Conservation (phyloP, 73 alveolate genomes). For the Blepharisma japonicum region DNA sequence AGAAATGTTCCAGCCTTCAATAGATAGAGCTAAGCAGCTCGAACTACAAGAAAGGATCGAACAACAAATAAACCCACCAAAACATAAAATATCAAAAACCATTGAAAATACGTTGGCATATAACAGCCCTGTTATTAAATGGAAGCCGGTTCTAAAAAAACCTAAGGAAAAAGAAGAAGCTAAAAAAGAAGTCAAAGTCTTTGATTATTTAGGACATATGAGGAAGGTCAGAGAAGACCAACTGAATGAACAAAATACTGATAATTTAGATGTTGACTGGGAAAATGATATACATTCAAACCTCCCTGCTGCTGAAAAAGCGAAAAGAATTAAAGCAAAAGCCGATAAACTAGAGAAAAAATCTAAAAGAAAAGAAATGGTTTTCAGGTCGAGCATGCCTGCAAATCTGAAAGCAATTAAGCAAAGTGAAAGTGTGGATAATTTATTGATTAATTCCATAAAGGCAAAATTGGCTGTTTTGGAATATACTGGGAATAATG, state of each 20-base stretch:
- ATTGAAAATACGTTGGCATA: not conserved
- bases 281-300: slow-evolving; percentile 3
- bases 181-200: not conserved
- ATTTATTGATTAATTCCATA: not conserved
- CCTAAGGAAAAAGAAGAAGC: not conserved
- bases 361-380: slow-evolving; percentile 2
- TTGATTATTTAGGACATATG: slow-evolving; percentile 8
- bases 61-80: slow-evolving; percentile 9
- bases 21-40: slow-evolving; percentile 21
- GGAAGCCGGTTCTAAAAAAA: not conserved
- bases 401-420: not conserved
- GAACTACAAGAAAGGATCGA: slow-evolving; percentile 32
- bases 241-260: not conserved
- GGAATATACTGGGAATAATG: not conserved
- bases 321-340: not conserved
- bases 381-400: not conserved
- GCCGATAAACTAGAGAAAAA: slow-evolving; percentile 12
- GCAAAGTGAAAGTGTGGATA: not conserved
- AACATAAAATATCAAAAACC: not conserved
- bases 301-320: not conserved
- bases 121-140: not conserved
- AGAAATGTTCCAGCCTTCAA: slow-evolving; percentile 32
- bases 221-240: slow-evolving; percentile 12
- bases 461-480: slow-evolving; percentile 21
- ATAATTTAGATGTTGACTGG: not conserved